phyloP scores from a whole-genome alignment of 1,284 basidiomycete genomes.

The Moesziomyces globuligerus region DNA sequence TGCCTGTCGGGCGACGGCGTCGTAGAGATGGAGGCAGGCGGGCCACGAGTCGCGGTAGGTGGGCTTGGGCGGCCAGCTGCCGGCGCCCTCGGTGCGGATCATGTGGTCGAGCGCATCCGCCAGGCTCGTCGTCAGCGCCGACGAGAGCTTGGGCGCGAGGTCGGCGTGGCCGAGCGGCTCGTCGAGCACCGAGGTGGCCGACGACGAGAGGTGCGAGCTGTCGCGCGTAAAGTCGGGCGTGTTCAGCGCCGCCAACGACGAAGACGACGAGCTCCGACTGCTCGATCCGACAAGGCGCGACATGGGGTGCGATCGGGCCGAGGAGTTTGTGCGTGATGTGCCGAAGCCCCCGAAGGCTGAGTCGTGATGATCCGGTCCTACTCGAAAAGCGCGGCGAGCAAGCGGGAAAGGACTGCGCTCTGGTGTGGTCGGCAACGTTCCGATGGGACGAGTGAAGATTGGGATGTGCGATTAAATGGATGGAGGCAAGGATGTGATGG shows the following conservation, averaged over 20 bases:
- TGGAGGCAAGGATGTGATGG: no score
- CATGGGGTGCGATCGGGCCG: constrained; percentile 11
- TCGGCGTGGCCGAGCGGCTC: constrained; percentile 19
- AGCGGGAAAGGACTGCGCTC: no score
- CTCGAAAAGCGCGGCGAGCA: no score
- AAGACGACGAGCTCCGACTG: constrained; percentile 40
- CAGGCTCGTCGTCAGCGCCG: constrained; percentile 23
- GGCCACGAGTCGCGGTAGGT: constrained; percentile 46
- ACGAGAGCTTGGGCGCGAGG: constrained; percentile 32
- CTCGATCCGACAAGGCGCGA: constrained; percentile 16
- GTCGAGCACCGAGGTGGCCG: constrained; percentile 39
- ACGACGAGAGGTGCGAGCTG: constrained; percentile 35
- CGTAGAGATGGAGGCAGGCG: constrained; percentile 32
- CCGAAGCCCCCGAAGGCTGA: no score
- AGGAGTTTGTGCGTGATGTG: not conserved
- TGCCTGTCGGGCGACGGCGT: constrained; percentile 28
- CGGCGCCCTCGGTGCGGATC: constrained; percentile 38
- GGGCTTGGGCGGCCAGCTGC: constrained; percentile 41
- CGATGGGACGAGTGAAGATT: no score
- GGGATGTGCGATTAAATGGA: no score
- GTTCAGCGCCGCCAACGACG: constrained; percentile 28
- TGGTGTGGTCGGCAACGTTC: no score
- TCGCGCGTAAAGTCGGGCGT: constrained; percentile 31
- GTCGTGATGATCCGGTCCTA: no score
- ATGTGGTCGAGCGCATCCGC: constrained; percentile 30